Percentiles rank a stretch among this genome's conserved stretches.
phyloP scores from a whole-genome alignment of 768 basidiomycete genomes.

The Tulasnella sp. region DNA sequence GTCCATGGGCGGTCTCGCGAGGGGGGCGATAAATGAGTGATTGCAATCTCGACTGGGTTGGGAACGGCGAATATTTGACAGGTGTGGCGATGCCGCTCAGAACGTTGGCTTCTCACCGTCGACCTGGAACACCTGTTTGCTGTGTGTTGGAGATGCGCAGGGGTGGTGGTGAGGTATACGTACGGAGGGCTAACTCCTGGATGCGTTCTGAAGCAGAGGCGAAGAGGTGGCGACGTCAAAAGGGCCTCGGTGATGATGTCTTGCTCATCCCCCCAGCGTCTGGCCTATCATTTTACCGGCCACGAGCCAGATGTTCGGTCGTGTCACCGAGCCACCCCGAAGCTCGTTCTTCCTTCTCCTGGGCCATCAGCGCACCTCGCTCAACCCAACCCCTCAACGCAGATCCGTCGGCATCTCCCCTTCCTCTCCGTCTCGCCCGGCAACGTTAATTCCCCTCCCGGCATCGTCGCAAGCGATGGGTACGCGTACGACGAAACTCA shows the following conservation, averaged over 20 bases:
- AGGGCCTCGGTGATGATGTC: background rate
- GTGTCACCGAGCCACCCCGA: background rate
- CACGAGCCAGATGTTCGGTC: background rate
- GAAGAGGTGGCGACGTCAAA: background rate
- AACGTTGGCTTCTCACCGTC: background rate
- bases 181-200: background rate
- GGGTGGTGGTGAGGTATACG: constrained; percentile 4
- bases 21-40: constrained; percentile 7
- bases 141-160: background rate
- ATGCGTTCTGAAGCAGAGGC: background rate
- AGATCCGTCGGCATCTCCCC: constrained; percentile 1
- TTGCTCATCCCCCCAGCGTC: background rate
- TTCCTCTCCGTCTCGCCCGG: background rate
- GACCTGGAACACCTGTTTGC: background rate
- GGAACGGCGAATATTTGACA: constrained; percentile 7
- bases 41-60: background rate
- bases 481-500: background rate
- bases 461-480: background rate
- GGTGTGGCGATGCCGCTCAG: background rate
- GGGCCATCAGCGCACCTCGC: background rate
- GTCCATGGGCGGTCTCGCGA: constrained; percentile 5
- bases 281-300: background rate
- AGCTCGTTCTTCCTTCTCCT: background rate
- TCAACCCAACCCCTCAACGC: background rate
- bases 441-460: background rate